phyloP scores from a whole-genome alignment of 768 basidiomycete species.

The Russula earlei region DNA sequence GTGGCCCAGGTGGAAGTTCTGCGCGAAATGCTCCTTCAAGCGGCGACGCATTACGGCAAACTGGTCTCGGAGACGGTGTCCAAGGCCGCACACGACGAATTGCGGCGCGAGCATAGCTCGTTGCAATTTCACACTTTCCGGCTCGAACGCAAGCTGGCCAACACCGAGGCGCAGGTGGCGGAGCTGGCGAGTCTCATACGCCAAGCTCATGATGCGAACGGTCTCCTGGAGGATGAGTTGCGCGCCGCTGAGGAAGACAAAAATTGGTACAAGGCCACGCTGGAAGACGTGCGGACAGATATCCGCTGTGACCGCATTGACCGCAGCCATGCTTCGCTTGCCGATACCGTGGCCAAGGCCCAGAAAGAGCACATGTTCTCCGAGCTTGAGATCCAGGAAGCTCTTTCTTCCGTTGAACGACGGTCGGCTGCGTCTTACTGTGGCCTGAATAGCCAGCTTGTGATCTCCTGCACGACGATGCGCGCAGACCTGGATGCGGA shows the following conservation, averaged over 20 bases:
- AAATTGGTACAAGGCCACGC: conserved; percentile 8
- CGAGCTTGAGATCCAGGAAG: not conserved
- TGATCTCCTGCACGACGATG: conserved; percentile 17
- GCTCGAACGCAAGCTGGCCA: conserved; percentile 58
- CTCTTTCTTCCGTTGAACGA: conserved; percentile 2
- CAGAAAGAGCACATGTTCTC: conserved; percentile 6
- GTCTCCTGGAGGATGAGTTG: conserved; percentile 28
- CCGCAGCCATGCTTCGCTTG: not conserved
- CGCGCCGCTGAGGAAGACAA: conserved; percentile 21
- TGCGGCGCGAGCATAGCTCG: conserved; percentile 26
- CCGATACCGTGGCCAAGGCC: not conserved
- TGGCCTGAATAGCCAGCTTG: conserved; percentile 19
- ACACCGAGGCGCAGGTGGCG: conserved; percentile 55
- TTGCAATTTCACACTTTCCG: conserved; percentile 41
- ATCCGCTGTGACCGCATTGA: not conserved
- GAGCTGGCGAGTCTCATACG: conserved; percentile 58
- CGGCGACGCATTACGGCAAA: conserved; percentile 38
- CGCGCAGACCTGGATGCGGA: conserved; percentile 19
- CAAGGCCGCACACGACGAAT: conserved; percentile 17
- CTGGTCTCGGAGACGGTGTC: conserved; percentile 26
- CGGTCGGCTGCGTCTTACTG: conserved; percentile 7
- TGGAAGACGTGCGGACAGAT: conserved; percentile 2
- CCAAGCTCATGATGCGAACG: conserved; percentile 44
- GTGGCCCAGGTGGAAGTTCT: conserved; percentile 44
- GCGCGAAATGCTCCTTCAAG: conserved; percentile 35